phyloP scores from a whole-genome alignment of 23 red algal genomes.

The Gracilaria gracilis region DNA sequence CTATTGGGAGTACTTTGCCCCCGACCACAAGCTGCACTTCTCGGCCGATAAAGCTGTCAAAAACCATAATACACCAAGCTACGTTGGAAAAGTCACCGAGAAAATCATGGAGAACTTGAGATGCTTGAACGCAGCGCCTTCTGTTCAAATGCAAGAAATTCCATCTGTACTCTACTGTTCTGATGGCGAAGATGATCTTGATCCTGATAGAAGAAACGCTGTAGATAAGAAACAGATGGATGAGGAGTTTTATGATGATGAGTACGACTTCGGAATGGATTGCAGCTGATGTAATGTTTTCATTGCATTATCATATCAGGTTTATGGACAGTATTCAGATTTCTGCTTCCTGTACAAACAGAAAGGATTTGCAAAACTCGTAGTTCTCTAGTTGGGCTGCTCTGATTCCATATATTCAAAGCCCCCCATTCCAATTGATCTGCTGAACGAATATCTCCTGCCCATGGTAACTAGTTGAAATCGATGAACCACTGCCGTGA shows the following conservation, averaged over 20 bases:
- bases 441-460: not conserved
- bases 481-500: not conserved
- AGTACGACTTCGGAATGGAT: conserved; percentile 7
- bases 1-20: conserved; percentile 78
- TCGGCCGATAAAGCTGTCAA: conserved; percentile 32
- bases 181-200: conserved; percentile 48
- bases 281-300: not conserved
- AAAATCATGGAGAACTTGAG: conserved; percentile 65
- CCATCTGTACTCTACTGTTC: conserved; percentile 47
- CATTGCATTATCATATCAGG: not conserved
- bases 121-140: conserved; percentile 41
- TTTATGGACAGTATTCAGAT: not conserved
- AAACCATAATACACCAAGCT: conserved; percentile 43
- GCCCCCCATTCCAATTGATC: too few species aligned
- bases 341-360: not conserved
- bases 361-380: not conserved
- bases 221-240: not conserved
- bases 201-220: not conserved
- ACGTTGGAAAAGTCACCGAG: conserved; percentile 50
- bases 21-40: conserved; percentile 59
- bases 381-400: not conserved
- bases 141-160: conserved; percentile 71
- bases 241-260: conserved; percentile 27
- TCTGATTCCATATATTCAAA: not conserved
- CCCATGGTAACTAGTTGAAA: not conserved